Percentiles rank a stretch among this genome's conserved stretches.
Evolutionary conservation across 805 yeast genomes (phyloP).

Genomic region (Candida pseudofarinosa): DNA sequence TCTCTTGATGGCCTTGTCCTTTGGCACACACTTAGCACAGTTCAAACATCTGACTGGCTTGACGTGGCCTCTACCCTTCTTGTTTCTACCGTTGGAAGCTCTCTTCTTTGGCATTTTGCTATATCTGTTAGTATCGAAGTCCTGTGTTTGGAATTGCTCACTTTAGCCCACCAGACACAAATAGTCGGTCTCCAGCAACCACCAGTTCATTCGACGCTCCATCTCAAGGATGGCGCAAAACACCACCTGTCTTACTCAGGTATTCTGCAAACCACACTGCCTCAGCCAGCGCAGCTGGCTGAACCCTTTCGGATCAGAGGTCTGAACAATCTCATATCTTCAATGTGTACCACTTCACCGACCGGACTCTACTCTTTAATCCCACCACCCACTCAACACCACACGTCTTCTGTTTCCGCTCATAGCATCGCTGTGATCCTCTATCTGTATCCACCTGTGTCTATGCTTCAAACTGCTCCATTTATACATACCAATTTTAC

Average conservation of each 20-base stretch:
- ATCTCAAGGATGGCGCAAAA: too few relatives aligned
- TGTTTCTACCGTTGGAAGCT: slow-evolving; percentile 99
- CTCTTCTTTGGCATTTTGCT: slow-evolving; percentile 99
- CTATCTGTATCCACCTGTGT: too few relatives aligned
- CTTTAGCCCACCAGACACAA: neutral
- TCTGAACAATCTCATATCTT: too few relatives aligned
- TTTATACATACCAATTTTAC: neutral
- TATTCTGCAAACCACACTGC: too few relatives aligned
- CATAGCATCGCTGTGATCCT: too few relatives aligned
- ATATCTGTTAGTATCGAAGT: slow-evolving; percentile 21
- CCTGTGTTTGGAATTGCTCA: neutral
- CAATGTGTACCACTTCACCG: too few relatives aligned
- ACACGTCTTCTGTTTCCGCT: too few relatives aligned
- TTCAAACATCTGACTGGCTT: slow-evolving; percentile 99
- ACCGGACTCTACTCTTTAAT: too few relatives aligned
- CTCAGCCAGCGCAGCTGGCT: too few relatives aligned
- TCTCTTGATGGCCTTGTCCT: slow-evolving; percentile 99
- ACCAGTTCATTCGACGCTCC: neutral
- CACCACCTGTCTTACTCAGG: too few relatives aligned
- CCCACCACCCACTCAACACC: too few relatives aligned
- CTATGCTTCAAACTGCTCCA: neutral
- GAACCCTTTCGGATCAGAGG: too few relatives aligned
- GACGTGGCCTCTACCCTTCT: slow-evolving; percentile 99
- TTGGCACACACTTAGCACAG: slow-evolving; percentile 99
- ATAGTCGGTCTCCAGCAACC: neutral